Evolutionary conservation across 2,329 filamentous ascomycete species (phyloP).

Genomic region (Phoma herbarum): DNA sequence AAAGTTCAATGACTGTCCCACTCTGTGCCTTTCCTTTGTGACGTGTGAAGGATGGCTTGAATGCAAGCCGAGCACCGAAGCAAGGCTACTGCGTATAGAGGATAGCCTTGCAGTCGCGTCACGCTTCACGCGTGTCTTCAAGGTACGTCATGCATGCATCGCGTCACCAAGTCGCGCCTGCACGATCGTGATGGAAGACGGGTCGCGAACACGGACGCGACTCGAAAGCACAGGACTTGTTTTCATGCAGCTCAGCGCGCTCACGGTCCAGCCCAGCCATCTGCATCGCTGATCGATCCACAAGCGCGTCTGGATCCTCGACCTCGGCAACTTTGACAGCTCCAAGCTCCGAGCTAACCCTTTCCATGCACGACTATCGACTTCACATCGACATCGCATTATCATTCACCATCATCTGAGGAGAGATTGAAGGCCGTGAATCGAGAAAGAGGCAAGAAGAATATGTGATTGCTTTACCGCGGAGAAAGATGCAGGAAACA

Average conservation of each 20-base stretch:
- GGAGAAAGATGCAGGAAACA: slow-evolving; percentile 37
- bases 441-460: no score
- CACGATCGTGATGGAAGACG: not conserved
- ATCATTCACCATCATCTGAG: not conserved
- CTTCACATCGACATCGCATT: slow-evolving; percentile 10
- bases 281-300: slow-evolving; percentile 11
- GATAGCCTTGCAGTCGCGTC: slow-evolving; percentile 6
- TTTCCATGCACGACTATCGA: slow-evolving; percentile 14
- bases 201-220: slow-evolving; percentile 20
- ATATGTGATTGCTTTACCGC: not conserved
- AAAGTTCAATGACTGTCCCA: slow-evolving; percentile 5
- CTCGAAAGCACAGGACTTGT: slow-evolving; percentile 8
- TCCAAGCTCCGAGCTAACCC: slow-evolving; percentile 13
- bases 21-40: not conserved
- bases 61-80: not conserved
- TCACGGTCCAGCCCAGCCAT: slow-evolving; percentile 12
- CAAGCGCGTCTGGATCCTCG: slow-evolving; percentile 4
- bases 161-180: slow-evolving; percentile 9
- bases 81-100: not conserved
- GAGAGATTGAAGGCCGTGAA: no score
- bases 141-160: slow-evolving; percentile 14
- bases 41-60: not conserved
- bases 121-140: slow-evolving; percentile 7
- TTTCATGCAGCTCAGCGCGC: slow-evolving; percentile 6
- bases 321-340: slow-evolving; percentile 17